phyloP scores from a whole-genome alignment of 108 stramenopile species.

The Ochromonas danica region DNA sequence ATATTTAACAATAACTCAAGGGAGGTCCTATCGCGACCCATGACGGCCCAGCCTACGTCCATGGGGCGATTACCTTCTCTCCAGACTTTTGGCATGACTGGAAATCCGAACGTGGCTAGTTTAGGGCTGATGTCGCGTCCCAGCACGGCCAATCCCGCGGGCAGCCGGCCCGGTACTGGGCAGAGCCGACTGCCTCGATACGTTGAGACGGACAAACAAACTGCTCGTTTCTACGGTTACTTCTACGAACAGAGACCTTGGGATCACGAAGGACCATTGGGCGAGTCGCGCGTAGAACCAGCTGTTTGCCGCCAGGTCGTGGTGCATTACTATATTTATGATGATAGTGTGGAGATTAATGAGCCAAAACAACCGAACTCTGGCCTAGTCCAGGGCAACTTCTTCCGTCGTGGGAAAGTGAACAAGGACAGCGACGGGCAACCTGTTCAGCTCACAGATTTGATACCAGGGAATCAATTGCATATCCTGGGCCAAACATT shows the following conservation, averaged over 20 bases:
- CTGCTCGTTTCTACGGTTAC: background rate
- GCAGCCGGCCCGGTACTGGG: background rate
- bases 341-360: conserved; percentile 3
- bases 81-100: too few species aligned
- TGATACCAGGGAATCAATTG: background rate
- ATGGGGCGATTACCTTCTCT: too few species aligned
- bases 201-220: conserved; percentile 4
- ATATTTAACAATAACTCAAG: too few species aligned
- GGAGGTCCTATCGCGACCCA: too few species aligned
- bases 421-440: background rate
- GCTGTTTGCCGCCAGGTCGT: background rate
- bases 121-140: background rate
- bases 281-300: background rate
- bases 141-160: background rate
- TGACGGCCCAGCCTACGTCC: too few species aligned
- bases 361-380: background rate
- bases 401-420: background rate
- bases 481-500: conserved; percentile 3
- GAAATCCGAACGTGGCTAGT: too few species aligned
- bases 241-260: background rate
- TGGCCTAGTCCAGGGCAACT: background rate
- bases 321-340: background rate
- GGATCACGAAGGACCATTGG: background rate
- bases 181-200: background rate
- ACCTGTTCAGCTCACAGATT: conserved; percentile 4